Percentiles rank a stretch among this genome's conserved stretches.
phyloP scores from a whole-genome alignment of 2,329 filamentous ascomycete species.

The Penicillium paneum region DNA sequence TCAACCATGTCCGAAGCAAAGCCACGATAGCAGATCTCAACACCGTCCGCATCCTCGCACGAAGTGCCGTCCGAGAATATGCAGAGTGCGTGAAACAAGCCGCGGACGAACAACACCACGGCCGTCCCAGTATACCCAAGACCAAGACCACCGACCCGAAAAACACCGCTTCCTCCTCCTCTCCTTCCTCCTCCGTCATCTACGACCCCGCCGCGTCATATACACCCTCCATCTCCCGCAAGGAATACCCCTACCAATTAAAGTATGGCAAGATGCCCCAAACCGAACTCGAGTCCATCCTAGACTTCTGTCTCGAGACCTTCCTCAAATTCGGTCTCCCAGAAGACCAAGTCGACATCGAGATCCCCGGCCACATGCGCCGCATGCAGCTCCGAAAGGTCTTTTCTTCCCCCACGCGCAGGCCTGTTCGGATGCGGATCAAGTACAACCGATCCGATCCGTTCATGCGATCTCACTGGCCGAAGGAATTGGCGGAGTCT shows the following conservation, averaged over 20 bases:
- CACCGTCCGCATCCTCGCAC: constrained; percentile 38
- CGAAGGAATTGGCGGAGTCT: neutral
- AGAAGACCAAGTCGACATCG: constrained; percentile 32
- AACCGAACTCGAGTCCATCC: constrained; percentile 19
- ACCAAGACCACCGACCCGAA: neutral
- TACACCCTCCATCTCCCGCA: constrained; percentile 7
- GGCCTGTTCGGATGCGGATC: constrained; percentile 3
- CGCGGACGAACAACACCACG: neutral
- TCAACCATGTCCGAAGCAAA: constrained; percentile 27
- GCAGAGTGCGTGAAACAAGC: constrained; percentile 1
- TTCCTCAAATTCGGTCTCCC: constrained; percentile 30
- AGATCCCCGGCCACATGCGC: constrained; percentile 32
- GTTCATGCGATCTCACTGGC: constrained; percentile 15
- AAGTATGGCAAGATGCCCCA: constrained; percentile 15
- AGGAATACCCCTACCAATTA: constrained; percentile 4
- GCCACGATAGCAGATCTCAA: constrained; percentile 33
- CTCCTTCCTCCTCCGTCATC: neutral
- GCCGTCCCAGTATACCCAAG: neutral
- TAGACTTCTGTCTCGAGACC: constrained; percentile 35
- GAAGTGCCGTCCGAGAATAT: constrained; percentile 33
- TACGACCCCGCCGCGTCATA: constrained; percentile 6
- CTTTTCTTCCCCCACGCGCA: constrained; percentile 6
- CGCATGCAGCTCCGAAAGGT: constrained; percentile 20
- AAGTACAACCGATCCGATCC: constrained; percentile 12
- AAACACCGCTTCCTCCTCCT: neutral